Base-by-base conservation (phyloP, 768 basidiomycete genomes). In the Trametes coccinea region DNA sequence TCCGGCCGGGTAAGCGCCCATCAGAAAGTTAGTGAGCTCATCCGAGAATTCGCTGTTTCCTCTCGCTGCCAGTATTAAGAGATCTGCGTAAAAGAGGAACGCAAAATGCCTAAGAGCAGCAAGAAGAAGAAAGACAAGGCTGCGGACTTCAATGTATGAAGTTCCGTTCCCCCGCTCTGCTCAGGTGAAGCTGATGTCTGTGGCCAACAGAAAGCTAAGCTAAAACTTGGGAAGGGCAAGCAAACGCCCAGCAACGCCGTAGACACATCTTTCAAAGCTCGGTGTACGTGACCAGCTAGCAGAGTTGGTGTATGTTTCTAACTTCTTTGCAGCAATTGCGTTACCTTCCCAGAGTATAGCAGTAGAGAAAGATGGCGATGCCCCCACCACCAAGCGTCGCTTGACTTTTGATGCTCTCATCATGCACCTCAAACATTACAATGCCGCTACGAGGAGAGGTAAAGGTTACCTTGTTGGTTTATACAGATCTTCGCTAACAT, bases 141-240 rank as follows among this genome's bases (percentile, higher is more conserved):
- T 2, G 89, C 89, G 48, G 95, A 98, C 73, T 97, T 98, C 67
- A 82, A 86, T 30, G 93, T 92, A 72, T 60, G 77, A 71, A 14
- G 37, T 11, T 5, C 27, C 37, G 52, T 45, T 9, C 46, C 53
- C 41, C 11, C 59, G 29, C 34, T 13, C 14, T 52, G 17, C 30
- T 29, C 14, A 44, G 3, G 4, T 13, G 4, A 34, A 16, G n/a
- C 33, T 57, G 17, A 60, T 51, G 17, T 34, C 7, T 29, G 8
- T 16, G 33, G 22, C 30, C 61, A 40, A 7, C 73, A 98, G 93
- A 98, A 95, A 93, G 87, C 93, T 29, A 98, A 92, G 74, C 81
- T 97, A 40, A 99, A 97, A 75, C 90, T 99, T 52, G 96, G 96
- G 39, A 99, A 96, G 73, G 94, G 92, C 46, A 98, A 95, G 74